phyloP scores from a whole-genome alignment of 2,329 filamentous ascomycete genomes.

The Fusarium sp. region DNA sequence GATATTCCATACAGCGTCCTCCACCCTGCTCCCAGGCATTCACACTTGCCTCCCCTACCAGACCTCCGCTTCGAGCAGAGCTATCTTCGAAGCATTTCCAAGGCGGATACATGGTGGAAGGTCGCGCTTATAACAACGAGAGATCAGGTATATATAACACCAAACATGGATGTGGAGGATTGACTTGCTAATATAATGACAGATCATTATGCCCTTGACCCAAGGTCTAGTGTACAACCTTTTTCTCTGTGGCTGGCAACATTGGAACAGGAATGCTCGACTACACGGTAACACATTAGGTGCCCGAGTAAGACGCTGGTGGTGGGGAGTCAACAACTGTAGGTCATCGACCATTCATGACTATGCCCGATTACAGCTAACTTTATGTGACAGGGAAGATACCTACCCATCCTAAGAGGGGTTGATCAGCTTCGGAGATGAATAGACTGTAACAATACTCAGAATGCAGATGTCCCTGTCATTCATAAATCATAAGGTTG shows the following conservation, averaged over 20 bases:
- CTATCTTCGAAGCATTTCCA: constrained; percentile 89
- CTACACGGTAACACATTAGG: constrained; percentile 82
- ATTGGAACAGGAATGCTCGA: constrained; percentile 84
- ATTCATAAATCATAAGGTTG: not conserved
- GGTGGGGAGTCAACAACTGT: constrained; percentile 92
- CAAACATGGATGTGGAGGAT: not conserved
- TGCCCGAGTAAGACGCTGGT: constrained; percentile 86
- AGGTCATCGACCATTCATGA: not conserved
- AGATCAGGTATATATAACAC: constrained; percentile 75
- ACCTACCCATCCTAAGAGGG: constrained; percentile 53
- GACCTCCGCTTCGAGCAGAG: constrained; percentile 98
- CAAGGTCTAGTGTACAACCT: constrained; percentile 94
- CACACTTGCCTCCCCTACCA: constrained; percentile 73
- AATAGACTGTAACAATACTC: not conserved
- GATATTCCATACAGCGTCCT: constrained; percentile 77
- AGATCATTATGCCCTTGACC: constrained; percentile 86
- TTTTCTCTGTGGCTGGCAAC: constrained; percentile 85
- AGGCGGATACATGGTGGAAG: constrained; percentile 81
- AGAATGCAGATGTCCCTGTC: not conserved
- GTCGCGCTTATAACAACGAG: constrained; percentile 85
- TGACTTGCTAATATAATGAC: not conserved
- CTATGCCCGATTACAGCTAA: not conserved
- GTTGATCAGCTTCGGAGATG: not conserved
- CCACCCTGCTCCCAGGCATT: constrained; percentile 60
- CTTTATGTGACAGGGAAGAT: constrained; percentile 64